Conservation (phyloP, 2,329 filamentous ascomycete genomes). For the Xylaria sp. region DNA sequence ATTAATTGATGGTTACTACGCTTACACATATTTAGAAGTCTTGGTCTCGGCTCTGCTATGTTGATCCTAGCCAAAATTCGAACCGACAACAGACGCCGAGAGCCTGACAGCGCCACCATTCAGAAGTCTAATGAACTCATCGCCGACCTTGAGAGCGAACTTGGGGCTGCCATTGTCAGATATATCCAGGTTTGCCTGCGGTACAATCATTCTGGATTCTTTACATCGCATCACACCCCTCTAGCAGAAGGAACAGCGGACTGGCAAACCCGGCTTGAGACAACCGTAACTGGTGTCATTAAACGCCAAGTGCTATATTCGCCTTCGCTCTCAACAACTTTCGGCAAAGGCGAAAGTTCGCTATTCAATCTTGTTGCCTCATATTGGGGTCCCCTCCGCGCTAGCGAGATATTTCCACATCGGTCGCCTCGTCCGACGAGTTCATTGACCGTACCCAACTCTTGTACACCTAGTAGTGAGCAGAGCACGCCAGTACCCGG, state of each 20-base stretch:
- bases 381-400: slow-evolving; percentile 55
- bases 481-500: neutral
- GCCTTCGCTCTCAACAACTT: slow-evolving; percentile 55
- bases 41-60: slow-evolving; percentile 51
- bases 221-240: slow-evolving; percentile 39
- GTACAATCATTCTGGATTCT: slow-evolving; percentile 64
- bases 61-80: slow-evolving; percentile 56
- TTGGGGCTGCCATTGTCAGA: slow-evolving; percentile 54
- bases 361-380: slow-evolving; percentile 53
- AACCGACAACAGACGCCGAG: slow-evolving; percentile 37
- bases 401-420: slow-evolving; percentile 49
- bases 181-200: slow-evolving; percentile 59
- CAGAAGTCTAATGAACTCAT: slow-evolving; percentile 61
- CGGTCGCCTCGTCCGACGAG: slow-evolving; percentile 32
- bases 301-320: slow-evolving; percentile 55
- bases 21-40: slow-evolving; percentile 43
- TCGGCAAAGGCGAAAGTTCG: slow-evolving; percentile 44
- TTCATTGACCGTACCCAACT: neutral
- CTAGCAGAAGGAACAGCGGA: slow-evolving; percentile 44
- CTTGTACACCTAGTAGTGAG: neutral
- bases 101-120: slow-evolving; percentile 9
- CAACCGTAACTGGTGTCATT: slow-evolving; percentile 57
- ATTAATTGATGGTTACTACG: neutral
- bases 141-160: slow-evolving; percentile 61
- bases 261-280: slow-evolving; percentile 57